Conservation (phyloP, 768 basidiomycete genomes). For the Pluteus cervinus region DNA sequence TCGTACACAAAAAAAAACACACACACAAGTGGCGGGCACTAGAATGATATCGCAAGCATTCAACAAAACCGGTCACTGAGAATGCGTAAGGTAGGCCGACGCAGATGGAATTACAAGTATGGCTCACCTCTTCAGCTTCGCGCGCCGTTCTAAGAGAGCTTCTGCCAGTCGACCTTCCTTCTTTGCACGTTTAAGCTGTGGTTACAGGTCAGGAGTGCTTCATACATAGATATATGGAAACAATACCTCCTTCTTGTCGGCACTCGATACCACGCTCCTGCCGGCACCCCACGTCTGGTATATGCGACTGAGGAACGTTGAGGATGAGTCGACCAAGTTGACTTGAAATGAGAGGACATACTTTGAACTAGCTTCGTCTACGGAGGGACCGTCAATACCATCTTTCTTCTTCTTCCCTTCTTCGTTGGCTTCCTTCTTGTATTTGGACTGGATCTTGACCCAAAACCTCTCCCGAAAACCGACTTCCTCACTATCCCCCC, state of each 20-base stretch:
- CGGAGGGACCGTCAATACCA: constrained; percentile 40
- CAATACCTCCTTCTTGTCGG: constrained; percentile 72
- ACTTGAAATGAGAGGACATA: constrained; percentile 30
- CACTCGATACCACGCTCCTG: constrained; percentile 57
- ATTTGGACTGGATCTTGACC: constrained; percentile 87
- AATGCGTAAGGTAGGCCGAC: constrained; percentile 2
- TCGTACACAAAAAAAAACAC: constrained; percentile 1
- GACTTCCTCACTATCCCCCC: constrained; percentile 82
- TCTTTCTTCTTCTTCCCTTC: constrained; percentile 73
- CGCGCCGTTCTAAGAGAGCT: constrained; percentile 73
- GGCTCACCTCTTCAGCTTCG: constrained; percentile 79
- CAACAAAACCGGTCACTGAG: constrained; percentile 48
- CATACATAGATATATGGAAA: constrained; percentile 4
- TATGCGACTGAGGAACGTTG: constrained; percentile 43
- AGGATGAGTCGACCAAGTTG: constrained; percentile 4
- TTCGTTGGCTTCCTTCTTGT: constrained; percentile 76
- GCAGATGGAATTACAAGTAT: neutral
- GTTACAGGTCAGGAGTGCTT: constrained; percentile 4
- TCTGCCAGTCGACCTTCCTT: constrained; percentile 81
- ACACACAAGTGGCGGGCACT: neutral
- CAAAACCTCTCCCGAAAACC: constrained; percentile 85
- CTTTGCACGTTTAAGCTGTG: constrained; percentile 68
- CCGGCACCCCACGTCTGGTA: constrained; percentile 87
- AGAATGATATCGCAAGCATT: too few relatives aligned
- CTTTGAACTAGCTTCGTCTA: constrained; percentile 75